These are phyloP conservation scores for Striga hermonthica DNA, from an alignment of 305 asterid genomes.

Conservation along the genomic window DNA sequence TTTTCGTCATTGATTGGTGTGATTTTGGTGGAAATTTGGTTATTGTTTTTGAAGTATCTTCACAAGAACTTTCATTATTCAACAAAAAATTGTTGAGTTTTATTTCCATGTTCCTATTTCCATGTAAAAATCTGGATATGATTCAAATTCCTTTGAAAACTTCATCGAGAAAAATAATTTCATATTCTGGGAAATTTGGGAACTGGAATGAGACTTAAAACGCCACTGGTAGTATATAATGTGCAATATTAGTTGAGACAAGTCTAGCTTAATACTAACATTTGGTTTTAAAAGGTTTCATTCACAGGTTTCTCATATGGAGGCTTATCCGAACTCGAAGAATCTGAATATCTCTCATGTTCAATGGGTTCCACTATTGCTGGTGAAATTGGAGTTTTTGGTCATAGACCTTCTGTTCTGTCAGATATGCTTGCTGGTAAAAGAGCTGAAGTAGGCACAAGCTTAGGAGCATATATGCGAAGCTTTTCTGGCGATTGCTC, in stretches of 20 bases:
- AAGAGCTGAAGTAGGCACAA: conserved; percentile 89
- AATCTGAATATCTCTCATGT: conserved; percentile 79
- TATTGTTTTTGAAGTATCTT: no score
- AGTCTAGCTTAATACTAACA: conserved; percentile 40
- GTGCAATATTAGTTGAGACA: conserved; percentile 29
- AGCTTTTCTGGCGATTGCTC: conserved; percentile 95
- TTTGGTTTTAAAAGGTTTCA: conserved; percentile 65
- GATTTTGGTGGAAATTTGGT: no score
- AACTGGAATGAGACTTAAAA: no score
- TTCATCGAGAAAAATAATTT: no score
- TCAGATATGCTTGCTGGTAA: conserved; percentile 98
- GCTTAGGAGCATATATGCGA: conserved; percentile 93
- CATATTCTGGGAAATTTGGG: no score
- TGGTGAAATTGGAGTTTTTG: conserved; percentile 96
- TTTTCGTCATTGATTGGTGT: no score
- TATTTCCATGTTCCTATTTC: no score
- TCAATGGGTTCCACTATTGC: conserved; percentile 97
- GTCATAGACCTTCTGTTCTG: conserved; percentile 86
- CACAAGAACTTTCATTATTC: no score
- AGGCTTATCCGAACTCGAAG: conserved; percentile 93
- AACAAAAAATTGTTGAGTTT: no score
- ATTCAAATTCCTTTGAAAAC: no score
- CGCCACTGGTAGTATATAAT: not conserved
- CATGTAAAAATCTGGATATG: no score
- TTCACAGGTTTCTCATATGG: conserved; percentile 94